Base-by-base conservation (phyloP, 352 stramenopile genomes). In the Globisporangium parvum region DNA sequence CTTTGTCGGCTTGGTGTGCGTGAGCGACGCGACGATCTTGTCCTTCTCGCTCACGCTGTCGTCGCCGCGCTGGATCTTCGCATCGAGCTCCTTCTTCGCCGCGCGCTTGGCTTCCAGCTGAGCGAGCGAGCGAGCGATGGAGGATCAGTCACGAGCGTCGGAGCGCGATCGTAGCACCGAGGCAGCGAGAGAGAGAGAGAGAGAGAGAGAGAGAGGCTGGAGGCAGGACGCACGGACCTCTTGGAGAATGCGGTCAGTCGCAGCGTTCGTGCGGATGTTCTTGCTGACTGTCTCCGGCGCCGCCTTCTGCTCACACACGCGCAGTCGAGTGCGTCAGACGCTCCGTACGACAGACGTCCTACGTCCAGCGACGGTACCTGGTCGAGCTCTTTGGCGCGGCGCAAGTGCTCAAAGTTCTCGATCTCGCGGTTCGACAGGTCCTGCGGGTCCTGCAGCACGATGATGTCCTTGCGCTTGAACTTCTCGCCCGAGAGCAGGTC, bases 371-470 rank as follows among this genome's bases (percentile, higher is more conserved):
- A 56, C 6, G 59, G 17, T 51, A 86, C 75, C 51, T 69, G 63
- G 20, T 77, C 72, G 35, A 51, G 62, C 33, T 63, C 66, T 56
- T 87, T 87, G 11, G 85, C 73, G 35, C 75, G 73, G 23, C 88
- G 71, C 12, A 99, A 87, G 62, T 99, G 96, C 57, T 92, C 87
- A 71, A 99, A 99, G 63, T 98, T 98, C n/a, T 96, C 87, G 53
- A 99, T 98, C 74, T 99, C 96, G 20, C 96, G 80, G 42, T 84
- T 82, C 26, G 82, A 84, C 21, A 91, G 79, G 60, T 97, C 85
- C 51, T 95, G 73, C 0, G 94, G 94, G 75, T 99, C 95, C 59
- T 98, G 96, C 24, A 99, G 67, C 28, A 97, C 79, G 52, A 98
- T 95, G 18, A 98, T 89, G 74, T 98, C 88, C 53, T 91, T 92